Base-by-base conservation (phyloP, 176 grass and related monocot species). In the Ampelocalamus luodianensis region DNA sequence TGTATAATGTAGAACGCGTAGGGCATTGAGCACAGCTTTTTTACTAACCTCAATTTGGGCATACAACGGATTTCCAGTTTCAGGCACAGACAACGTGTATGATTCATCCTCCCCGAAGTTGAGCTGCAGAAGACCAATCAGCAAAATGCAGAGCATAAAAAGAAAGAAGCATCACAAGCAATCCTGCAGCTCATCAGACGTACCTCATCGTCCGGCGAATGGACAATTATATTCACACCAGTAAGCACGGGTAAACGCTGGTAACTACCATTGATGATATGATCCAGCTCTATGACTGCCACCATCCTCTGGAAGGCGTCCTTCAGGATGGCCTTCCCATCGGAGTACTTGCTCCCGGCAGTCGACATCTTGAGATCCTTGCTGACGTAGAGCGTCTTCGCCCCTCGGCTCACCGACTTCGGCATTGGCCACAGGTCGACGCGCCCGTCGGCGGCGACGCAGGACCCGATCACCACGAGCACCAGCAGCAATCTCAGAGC, bases 381-480 rank as follows among this genome's bases (percentile, higher is more conserved):
- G 91, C 70, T 81, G 73, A 93, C 76, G 69, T 89, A 87, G 22
- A 98, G 85, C 55, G 80, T 95, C 71, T 81, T 62, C 58, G 65
- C 80, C 0, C 96, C 96, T 71, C 62, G n/a, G 61, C 26, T 82
- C 44, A 71, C 88, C 43, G 88, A 91, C 72, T 79, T 82, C 0
- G 93, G 93, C 96, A 98, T 92, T 86, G 96, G 96, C 96, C 93
- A 98, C 82, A 98, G 39, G 32, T 98, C 87, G 26, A 98, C 54
- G 32, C 82, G 65, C 20, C 88, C 68, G 24, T 24, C 68, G 10
- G 15, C 60, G 23, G 17, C 72, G 20, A 45, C 75, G 73, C 65
- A 81, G 36, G 53, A 88, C 9, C 75, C 85, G 24, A 38, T 2
- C 26, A 65, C 22, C n/a, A 59, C 49, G 26, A 74, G 56, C 37